These are phyloP conservation scores for Lentinula sp. DNA, from an alignment of 768 basidiomycete genomes.

Conservation along the genomic window DNA sequence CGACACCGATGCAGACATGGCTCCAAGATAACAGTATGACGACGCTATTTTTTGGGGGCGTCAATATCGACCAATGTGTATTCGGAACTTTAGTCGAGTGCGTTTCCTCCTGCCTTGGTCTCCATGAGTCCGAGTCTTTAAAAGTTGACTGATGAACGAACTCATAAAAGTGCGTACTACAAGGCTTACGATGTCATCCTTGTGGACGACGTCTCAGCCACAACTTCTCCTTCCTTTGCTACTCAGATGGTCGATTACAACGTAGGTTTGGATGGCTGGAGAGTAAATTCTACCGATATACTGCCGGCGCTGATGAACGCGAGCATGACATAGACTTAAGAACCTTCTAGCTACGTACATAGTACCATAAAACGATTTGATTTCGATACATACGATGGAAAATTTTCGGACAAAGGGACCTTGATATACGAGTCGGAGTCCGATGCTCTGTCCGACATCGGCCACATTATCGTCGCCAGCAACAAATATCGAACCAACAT, in stretches of 20 bases:
- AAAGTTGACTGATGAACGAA: not conserved
- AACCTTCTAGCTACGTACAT: too few relatives aligned
- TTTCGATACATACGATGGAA: too few relatives aligned
- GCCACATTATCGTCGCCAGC: too few relatives aligned
- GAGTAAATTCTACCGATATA: conserved; percentile 23
- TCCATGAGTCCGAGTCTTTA: not conserved
- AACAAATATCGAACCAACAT: too few relatives aligned
- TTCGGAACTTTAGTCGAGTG: conserved; percentile 26
- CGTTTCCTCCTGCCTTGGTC: not conserved
- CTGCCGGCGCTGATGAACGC: conserved; percentile 10
- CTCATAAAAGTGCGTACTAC: conserved; percentile 19
- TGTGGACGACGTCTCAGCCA: conserved; percentile 25
- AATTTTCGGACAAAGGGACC: too few relatives aligned
- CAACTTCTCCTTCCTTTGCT: conserved; percentile 22
- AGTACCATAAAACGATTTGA: too few relatives aligned
- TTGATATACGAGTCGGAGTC: too few relatives aligned
- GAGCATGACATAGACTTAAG: not conserved
- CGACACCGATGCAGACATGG: conserved; percentile 27
- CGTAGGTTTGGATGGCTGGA: conserved; percentile 21
- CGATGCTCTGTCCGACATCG: too few relatives aligned
- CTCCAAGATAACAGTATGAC: conserved; percentile 26
- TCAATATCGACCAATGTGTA: conserved; percentile 28
- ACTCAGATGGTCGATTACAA: conserved; percentile 26
- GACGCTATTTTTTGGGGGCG: conserved; percentile 26
- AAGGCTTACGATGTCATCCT: conserved; percentile 29